phyloP scores from a whole-genome alignment of 2,329 filamentous ascomycete species.

The Aschersonia sp. region DNA sequence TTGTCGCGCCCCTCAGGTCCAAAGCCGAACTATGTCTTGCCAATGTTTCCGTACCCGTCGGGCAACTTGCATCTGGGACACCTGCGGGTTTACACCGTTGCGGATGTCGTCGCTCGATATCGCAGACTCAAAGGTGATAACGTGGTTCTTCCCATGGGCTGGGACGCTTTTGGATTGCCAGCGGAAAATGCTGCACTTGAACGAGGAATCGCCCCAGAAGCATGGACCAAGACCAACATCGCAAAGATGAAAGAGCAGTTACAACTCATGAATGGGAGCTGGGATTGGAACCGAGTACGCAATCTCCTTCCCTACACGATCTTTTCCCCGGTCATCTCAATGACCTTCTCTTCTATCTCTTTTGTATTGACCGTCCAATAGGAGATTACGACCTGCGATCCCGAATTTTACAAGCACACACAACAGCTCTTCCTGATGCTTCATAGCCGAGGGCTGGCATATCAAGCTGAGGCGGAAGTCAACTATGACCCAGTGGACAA shows the following conservation, averaged over 20 bases:
- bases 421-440: constrained; percentile 74
- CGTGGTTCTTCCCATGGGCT: constrained; percentile 82
- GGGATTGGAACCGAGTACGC: constrained; percentile 71
- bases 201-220: constrained; percentile 59
- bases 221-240: constrained; percentile 74
- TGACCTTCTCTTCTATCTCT: no score
- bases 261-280: constrained; percentile 62
- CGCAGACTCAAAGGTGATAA: constrained; percentile 58
- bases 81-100: constrained; percentile 79
- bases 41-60: constrained; percentile 91
- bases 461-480: constrained; percentile 70
- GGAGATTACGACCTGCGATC: constrained; percentile 76
- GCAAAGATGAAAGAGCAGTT: constrained; percentile 74
- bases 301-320: no score
- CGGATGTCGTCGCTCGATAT: constrained; percentile 70
- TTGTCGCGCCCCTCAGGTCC: not conserved
- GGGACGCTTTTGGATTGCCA: constrained; percentile 84
- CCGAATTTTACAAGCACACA: constrained; percentile 79
- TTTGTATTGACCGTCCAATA: constrained; percentile 16
- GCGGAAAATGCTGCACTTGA: constrained; percentile 88
- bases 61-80: constrained; percentile 79
- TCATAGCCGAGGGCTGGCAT: constrained; percentile 60
- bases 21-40: constrained; percentile 49
- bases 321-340: no score
- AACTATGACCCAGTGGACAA: constrained; percentile 86